phyloP scores from a whole-genome alignment of 306 rosid species.

The Alnus rubra region DNA sequence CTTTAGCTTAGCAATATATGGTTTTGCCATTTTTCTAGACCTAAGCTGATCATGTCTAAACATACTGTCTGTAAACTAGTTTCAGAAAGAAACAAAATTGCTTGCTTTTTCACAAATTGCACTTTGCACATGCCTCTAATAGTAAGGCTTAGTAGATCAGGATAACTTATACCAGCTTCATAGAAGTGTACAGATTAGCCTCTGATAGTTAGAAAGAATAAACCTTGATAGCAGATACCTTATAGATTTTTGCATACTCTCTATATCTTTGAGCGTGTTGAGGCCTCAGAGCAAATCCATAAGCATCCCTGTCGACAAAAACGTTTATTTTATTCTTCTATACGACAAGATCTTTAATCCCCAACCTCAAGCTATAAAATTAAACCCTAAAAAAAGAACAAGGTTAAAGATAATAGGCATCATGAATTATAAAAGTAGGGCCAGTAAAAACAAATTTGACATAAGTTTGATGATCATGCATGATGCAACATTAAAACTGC shows the following conservation, averaged over 20 bases:
- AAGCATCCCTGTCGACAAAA: slow-evolving; percentile 63
- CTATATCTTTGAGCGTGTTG: slow-evolving; percentile 75
- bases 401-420: neutral
- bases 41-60: neutral
- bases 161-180: neutral
- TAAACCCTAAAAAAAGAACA: neutral
- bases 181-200: neutral
- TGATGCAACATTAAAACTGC: neutral
- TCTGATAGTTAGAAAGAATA: slow-evolving; percentile 13
- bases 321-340: neutral
- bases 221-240: slow-evolving; percentile 46
- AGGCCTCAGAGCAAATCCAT: slow-evolving; percentile 96
- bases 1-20: neutral
- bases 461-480: neutral
- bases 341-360: neutral
- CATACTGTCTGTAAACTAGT: neutral
- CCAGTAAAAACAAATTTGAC: neutral
- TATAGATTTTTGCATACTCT: slow-evolving; percentile 66
- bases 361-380: neutral
- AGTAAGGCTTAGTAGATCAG: slow-evolving; percentile 19
- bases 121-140: neutral
- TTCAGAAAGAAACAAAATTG: neutral
- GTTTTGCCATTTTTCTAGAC: too few relatives aligned
- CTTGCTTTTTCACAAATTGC: neutral
- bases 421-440: neutral